Evolutionary conservation across 306 rosid species (phyloP), one percentile per base, ranked within the genome.

Genomic region (Crataegus laevigata): DNA sequence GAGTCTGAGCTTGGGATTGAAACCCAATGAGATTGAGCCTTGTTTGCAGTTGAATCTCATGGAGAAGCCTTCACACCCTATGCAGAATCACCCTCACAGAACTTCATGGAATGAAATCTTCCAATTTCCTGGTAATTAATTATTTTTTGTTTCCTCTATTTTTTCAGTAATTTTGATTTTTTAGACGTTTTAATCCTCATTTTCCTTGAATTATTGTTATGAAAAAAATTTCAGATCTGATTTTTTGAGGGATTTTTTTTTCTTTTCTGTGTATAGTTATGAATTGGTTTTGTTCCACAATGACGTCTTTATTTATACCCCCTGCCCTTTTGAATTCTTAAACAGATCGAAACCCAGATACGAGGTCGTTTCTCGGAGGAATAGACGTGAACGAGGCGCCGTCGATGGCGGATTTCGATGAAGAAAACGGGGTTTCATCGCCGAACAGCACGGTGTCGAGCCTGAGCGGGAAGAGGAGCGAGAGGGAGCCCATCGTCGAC

Each of bases 371-470:
- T 45, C 77, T 81, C 14, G 76, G 86, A 11, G 89, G 91, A 47
- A 81, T 88, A 51, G 94, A 91, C 72, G 85, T 85, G 79, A 94
- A 91, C 76, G 69, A 78, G 8, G 66, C 66, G 47, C 14, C 47
- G 4, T 42, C 14, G 47, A 42, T 42, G 47, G 83, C 55, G 74
- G 92, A 76, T 9, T 78, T 72, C 7, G 90, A 91, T 7, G 96
- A 94, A 0, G 96, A 91, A 11, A 84, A 85, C 47, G 93, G 90
- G 6, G 87, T 79, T n/a, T 92, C 97, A 3, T 92, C 99, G 2
- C 97, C 97, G 63, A 94, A 94, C 76, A 94, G 97, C 82, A 92
- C 99, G 2, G 59, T 94, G 19, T 94, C 97, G 25, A 92, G 96
- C 67, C 72, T 87, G 36, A 90, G 93, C 30, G 97, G 99, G 62